Conservation (phyloP, 257 asterid species). For the Thymus quinquecostatus region DNA sequence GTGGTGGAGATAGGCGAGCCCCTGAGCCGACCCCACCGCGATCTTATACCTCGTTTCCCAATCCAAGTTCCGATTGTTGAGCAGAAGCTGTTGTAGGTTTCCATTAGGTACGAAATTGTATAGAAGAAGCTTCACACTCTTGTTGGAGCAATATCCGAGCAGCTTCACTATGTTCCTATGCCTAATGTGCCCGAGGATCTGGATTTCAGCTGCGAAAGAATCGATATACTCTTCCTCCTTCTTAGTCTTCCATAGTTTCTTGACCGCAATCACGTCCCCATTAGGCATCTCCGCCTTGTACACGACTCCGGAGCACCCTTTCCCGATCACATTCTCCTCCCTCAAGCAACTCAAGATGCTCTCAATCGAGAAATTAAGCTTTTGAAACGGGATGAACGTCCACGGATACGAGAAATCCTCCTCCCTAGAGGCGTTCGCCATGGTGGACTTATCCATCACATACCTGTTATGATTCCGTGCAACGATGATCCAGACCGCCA, state of each 20-base stretch:
- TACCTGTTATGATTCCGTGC: slow-evolving; percentile 48
- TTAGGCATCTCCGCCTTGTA: slow-evolving; percentile 78
- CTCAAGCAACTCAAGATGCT: slow-evolving; percentile 71
- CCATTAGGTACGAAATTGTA: slow-evolving; percentile 86
- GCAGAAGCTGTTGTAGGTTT: slow-evolving; percentile 80
- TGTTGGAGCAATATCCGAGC: slow-evolving; percentile 85
- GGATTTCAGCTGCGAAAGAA: slow-evolving; percentile 91
- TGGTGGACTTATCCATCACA: slow-evolving; percentile 45
- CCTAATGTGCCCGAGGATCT: slow-evolving; percentile 91
- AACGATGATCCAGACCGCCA: slow-evolving; percentile 60
- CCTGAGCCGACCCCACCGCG: slow-evolving; percentile 92
- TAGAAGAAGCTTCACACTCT: slow-evolving; percentile 79
- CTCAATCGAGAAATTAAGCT: slow-evolving; percentile 66
- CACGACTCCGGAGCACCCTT: slow-evolving; percentile 94
- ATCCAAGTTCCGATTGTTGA: slow-evolving; percentile 71
- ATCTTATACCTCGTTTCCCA: slow-evolving; percentile 94
- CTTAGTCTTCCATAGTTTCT: slow-evolving; percentile 89
- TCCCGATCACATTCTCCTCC: slow-evolving; percentile 83
- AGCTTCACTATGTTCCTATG: slow-evolving; percentile 89
- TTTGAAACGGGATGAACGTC: slow-evolving; percentile 90
- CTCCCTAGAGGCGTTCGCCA: slow-evolving; percentile 40
- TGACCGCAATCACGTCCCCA: slow-evolving; percentile 83
- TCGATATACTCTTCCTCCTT: slow-evolving; percentile 70
- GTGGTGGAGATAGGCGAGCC: slow-evolving; percentile 91
- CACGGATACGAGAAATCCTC: slow-evolving; percentile 92